Evolutionary conservation across 495 filamentous ascomycete genomes (phyloP), one percentile per base, ranked within the genome.

Genomic region (Podospora australis): DNA sequence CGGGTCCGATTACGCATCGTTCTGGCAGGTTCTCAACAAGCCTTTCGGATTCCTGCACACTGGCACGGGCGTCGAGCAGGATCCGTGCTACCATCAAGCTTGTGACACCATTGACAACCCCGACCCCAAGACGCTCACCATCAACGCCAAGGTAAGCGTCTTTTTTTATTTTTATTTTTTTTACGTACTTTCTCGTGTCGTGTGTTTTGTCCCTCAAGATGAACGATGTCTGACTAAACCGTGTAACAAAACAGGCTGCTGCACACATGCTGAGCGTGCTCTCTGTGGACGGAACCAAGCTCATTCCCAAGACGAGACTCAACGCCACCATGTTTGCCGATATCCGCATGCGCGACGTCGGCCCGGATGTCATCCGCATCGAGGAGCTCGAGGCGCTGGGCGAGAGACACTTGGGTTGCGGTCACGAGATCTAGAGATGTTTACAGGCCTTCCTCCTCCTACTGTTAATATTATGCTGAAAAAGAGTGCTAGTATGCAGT

Each of bases 31-130:
- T 6, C 77, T 78, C 5, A 79, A 54, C 57, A 71, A 55, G 52
- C 68, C 54, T 38, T 82, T 70, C 14, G 70, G 72, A 2, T 62
- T 73, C 14, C 59, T 70, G 3, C 41, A 58, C 54, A 73, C 70
- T 2, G 69, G 70, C 6, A 65, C 69, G 7, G 70, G 66, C 2
- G 58, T 57, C 2, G 62, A 52, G 0, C 54, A 71, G 41, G 71
- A 74, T 43, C 60, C 66, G 13, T 73, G 70, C 46, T 74, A 74
- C 44, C 71, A 74, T 48, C 65, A 69, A 36, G 63, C 50, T 0
- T 73, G 71, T 38, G 71, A 74, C 48, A 62, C 50, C 3, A 64
- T 67, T 35, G 49, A 55, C 4, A 74, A 74, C 48, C 56, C 67
- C 13, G 65, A 72, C 30, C 46, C 57, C 32, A 61, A 68, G n/a